Base-by-base conservation (phyloP, 495 filamentous ascomycete genomes). In the Tetracladium setigerum region DNA sequence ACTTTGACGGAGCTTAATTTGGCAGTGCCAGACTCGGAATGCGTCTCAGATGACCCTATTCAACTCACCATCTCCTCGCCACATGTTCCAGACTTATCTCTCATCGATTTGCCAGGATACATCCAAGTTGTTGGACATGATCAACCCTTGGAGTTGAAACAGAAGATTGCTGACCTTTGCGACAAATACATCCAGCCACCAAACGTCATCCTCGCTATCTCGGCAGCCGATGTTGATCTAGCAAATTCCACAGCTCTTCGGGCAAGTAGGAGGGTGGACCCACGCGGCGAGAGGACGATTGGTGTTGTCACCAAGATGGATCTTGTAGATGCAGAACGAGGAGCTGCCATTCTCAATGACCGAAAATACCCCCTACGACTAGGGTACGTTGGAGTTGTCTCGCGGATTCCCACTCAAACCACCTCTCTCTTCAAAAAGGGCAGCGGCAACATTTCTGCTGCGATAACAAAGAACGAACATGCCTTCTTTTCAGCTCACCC, bases 231-330 rank as follows among this genome's bases (percentile, higher is more conserved):
- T 67, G 90, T 96, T 30, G 92, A 99, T 69, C 64, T 99, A 19
- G 92, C 92, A 4, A 99, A 99, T 60, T 97, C 92, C 3, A 91
- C 92, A 4, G 90, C 92, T 10, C 70, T 99, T 22, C 75, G 91
- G 47, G 89, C 92, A 19, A 95, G 89, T 59, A 77, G 94, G 45
- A 74, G 89, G 47, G 90, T 97, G 10, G 92, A 99, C 60, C 94
- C 94, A 4, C 72, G 94, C 43, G 92, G 92, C 19, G 94, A 99
- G 62, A 73, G 92, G 44, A 99, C 92, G 2, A 97, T 99, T 59
- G 92, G 92, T 32, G 92, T 99, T 17, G 85, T 99, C 18, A 99
- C 92, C 18, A 99, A 99, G 68, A 95, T 99, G 91, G 92, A 99
- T 61, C 77, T 99, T 16, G 89, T 99, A 15, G 89, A 95, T 47